Evolutionary conservation across 1,284 basidiomycete species (phyloP).

Genomic region (Apiotrichum siamense): DNA sequence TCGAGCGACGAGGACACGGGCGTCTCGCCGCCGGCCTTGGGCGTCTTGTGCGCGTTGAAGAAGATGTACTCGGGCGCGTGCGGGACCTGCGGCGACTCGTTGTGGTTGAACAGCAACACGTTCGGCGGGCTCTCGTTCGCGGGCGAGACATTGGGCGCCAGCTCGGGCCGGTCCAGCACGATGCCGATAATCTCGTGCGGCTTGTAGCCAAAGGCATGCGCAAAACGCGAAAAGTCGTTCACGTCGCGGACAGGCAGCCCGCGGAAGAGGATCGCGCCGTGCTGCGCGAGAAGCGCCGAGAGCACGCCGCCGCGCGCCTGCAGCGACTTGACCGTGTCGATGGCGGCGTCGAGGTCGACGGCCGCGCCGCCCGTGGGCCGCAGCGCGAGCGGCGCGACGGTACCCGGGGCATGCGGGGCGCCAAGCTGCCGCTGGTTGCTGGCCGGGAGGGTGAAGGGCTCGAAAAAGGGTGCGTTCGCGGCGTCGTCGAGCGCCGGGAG

Average conservation of each 20-base stretch:
- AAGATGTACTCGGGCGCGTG: slow-evolving; percentile 17
- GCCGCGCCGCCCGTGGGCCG: not conserved
- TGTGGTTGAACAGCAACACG: slow-evolving; percentile 16
- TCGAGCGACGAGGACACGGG: slow-evolving; percentile 13
- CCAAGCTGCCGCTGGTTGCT: slow-evolving; percentile 69
- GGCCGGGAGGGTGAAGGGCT: slow-evolving; percentile 53
- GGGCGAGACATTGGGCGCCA: slow-evolving; percentile 17
- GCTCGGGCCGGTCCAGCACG: slow-evolving; percentile 7
- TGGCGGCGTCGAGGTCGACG: slow-evolving; percentile 7
- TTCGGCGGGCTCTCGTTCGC: slow-evolving; percentile 17
- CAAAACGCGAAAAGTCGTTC: slow-evolving; percentile 7
- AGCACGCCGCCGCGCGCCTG: slow-evolving; percentile 1
- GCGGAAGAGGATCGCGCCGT: slow-evolving; percentile 19
- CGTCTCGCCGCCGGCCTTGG: slow-evolving; percentile 15
- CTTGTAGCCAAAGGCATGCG: slow-evolving; percentile 9
- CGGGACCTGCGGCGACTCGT: slow-evolving; percentile 17
- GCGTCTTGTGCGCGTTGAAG: slow-evolving; percentile 12
- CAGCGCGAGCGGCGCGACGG: slow-evolving; percentile 7
- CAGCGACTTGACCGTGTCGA: not conserved
- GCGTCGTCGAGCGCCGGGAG: too few species aligned
- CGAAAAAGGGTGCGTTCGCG: too few species aligned
- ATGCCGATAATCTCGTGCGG: slow-evolving; percentile 19
- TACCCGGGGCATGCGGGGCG: slow-evolving; percentile 47
- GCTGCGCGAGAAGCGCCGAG: slow-evolving; percentile 7
- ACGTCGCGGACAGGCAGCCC: slow-evolving; percentile 4